Percentiles rank a stretch among this genome's conserved stretches.
phyloP scores from a whole-genome alignment of 345 rosid species.

The Eucalyptus polyanthemos region DNA sequence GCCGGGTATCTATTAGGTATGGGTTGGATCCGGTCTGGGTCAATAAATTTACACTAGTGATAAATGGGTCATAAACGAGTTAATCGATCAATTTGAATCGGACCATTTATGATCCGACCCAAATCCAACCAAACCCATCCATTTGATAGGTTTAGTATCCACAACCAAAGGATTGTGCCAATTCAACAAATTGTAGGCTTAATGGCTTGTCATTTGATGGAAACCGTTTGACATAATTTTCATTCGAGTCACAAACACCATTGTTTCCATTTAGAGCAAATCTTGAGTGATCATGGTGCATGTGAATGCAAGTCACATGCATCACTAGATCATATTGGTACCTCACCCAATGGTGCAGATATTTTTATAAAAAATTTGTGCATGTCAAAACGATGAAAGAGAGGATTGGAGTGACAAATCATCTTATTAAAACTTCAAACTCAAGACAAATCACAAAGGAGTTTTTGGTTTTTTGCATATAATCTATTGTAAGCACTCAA shows the following conservation, averaged over 20 bases:
- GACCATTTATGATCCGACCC: too few relatives aligned
- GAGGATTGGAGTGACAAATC: not conserved
- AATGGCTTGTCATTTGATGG: not conserved
- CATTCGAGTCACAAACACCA: not conserved
- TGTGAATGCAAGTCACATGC: not conserved
- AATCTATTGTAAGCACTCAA: not conserved
- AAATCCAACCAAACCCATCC: too few relatives aligned
- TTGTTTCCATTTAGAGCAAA: not conserved
- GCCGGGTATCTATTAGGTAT: too few relatives aligned
- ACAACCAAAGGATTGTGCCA: not conserved
- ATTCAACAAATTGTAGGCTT: not conserved
- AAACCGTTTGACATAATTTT: not conserved
- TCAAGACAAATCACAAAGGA: not conserved
- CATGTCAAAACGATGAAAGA: not conserved
- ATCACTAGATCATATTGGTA: not conserved
- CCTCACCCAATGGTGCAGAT: not conserved
- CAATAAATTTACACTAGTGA: too few relatives aligned
- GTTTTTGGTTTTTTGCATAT: not conserved
- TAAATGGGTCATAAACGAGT: too few relatives aligned
- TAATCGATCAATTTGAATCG: too few relatives aligned
- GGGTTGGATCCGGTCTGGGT: rapidly evolving
- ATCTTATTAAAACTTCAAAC: not conserved
- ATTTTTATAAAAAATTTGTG: not conserved
- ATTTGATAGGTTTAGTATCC: not conserved
- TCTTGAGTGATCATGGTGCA: not conserved